Evolutionary conservation across 208 protist species (phyloP).

Genomic region (Leishmania amazonensis): DNA sequence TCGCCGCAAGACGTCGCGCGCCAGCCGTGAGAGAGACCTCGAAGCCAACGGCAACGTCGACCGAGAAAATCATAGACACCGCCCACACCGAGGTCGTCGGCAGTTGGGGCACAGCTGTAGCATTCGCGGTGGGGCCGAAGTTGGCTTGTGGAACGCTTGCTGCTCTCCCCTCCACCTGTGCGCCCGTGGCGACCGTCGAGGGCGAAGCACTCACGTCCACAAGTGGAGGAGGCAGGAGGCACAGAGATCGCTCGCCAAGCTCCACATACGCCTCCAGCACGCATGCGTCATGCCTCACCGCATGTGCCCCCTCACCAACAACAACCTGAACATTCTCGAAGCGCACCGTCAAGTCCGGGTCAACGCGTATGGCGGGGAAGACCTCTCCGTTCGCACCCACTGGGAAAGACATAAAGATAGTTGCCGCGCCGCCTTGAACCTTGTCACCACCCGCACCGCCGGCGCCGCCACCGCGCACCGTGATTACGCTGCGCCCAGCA

Average conservation of each 20-base stretch:
- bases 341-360: slow-evolving; percentile 29
- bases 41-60: slow-evolving; percentile 19
- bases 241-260: slow-evolving; percentile 29
- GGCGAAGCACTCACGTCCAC: neutral
- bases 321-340: slow-evolving; percentile 27
- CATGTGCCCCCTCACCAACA: neutral
- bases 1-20: slow-evolving; percentile 5
- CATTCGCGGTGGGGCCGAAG: neutral
- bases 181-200: neutral
- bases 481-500: slow-evolving; percentile 25
- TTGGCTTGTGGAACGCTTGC: neutral
- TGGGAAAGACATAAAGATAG: slow-evolving; percentile 11
- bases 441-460: neutral
- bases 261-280: slow-evolving; percentile 12
- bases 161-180: neutral
- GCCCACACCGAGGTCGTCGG: neutral
- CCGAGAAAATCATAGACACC: neutral
- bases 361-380: slow-evolving; percentile 23
- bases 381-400: slow-evolving; percentile 23
- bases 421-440: neutral
- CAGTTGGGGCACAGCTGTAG: too few relatives aligned
- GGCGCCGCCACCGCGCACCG: slow-evolving; percentile 16
- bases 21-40: slow-evolving; percentile 7
- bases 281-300: neutral
- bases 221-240: slow-evolving; percentile 15